Evolutionary conservation across 2,329 filamentous ascomycete species (phyloP), one percentile per base, ranked within the genome.

Genomic region (Chrysosporium queenslandicum): DNA sequence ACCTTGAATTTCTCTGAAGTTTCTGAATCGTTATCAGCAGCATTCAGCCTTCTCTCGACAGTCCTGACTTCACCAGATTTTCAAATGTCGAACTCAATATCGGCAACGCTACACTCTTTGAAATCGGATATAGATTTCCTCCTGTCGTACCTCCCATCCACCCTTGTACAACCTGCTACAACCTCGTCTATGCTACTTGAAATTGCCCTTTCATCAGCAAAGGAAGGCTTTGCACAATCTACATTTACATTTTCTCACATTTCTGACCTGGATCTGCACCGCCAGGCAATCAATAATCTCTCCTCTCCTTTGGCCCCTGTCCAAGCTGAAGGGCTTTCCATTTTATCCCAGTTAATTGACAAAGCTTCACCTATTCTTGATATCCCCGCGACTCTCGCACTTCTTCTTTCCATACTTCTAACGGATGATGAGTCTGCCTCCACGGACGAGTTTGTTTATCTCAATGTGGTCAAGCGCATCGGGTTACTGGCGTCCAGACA

Each of bases 121-220:
- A 71, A 70, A 53, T 52, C 55, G n/a, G 60, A 61, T 21, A 49
- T 72, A 43, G 68, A 70, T 50, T 53, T 60, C n/a, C 58, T 71
- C 9, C 59, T 68, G 11, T 64, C 66, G 11, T 51, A 59, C 32
- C 61, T 71, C 7, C 64, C 68, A 11, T 23, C 58, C 3, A 55
- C 58, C 7, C 60, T 71, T 6, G 61, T 64, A 9, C 70, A 68
- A 50, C 59, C 68, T 47, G 68, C 64, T 46, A 69, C 64, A 4
- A 72, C 70, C 0, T 61, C 68, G 4, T 69, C 68, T 1, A 69
- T 72, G 66, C 63, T 72, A 6, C 53, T 72, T 6, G 70, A 72
- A 46, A 69, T 73, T 29, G 66, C 69, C 5, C 58, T 71, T 25
- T 58, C 61, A 4, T 43, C 43, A 14, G 29, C 53, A 34, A 25